Percentiles rank a stretch among this genome's conserved stretches.
Evolutionary conservation across 139 green algal genomes (phyloP).

Genomic region (Volvox africanus): DNA sequence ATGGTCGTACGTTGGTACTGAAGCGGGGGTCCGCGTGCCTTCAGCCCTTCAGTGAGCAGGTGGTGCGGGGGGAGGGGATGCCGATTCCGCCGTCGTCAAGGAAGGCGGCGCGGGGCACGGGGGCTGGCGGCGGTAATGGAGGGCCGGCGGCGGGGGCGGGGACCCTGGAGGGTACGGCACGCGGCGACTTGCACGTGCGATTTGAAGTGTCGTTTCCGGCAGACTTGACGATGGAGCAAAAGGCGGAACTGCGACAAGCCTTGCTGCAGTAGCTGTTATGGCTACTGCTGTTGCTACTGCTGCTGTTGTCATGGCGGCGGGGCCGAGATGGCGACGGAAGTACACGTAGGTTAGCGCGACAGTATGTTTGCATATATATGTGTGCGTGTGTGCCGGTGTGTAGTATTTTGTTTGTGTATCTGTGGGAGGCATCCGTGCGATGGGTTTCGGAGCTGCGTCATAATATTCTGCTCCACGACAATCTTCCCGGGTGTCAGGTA

Average conservation of each 20-base stretch:
- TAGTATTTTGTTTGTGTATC: too few relatives aligned
- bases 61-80: slow-evolving; percentile 49
- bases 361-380: too few relatives aligned
- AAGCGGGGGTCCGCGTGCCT: not conserved
- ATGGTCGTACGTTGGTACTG: slow-evolving; percentile 44
- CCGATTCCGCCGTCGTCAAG: slow-evolving; percentile 13
- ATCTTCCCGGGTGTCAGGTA: too few relatives aligned
- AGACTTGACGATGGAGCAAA: slow-evolving; percentile 36
- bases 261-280: not conserved
- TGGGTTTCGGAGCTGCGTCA: too few relatives aligned
- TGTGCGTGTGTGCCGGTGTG: too few relatives aligned
- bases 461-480: too few relatives aligned
- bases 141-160: not conserved
- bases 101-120: not conserved
- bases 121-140: not conserved
- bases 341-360: too few relatives aligned
- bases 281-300: too few relatives aligned
- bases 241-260: slow-evolving; percentile 33
- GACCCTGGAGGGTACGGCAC: not conserved
- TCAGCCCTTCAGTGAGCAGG: slow-evolving; percentile 1
- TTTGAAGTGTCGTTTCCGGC: slow-evolving; percentile 52
- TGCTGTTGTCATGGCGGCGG: too few relatives aligned
- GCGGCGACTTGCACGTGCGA: slow-evolving; percentile 47
- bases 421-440: too few relatives aligned
- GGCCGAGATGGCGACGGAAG: too few relatives aligned